Evolutionary conservation across 192 early-diverging fungal species (phyloP), one percentile per base, ranked within the genome.

Genomic region (Chytriomyces confervae): DNA sequence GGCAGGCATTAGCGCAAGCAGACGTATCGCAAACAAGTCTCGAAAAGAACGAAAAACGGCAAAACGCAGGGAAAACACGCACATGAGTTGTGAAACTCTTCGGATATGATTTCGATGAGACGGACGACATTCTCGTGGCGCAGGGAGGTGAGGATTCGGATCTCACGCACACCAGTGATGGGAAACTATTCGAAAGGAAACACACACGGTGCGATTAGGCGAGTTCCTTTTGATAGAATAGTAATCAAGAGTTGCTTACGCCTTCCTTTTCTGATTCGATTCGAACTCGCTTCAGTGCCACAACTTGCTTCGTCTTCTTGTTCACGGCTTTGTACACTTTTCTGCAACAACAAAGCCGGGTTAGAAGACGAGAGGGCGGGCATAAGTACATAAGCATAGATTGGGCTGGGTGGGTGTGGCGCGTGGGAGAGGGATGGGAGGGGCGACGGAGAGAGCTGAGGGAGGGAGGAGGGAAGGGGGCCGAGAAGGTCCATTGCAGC

Each of bases 81-180:
- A 71, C 77, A 73, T 27, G 51, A 24, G 24, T 69, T 62, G 20
- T 68, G 9, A 43, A 44, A 8, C 51, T 79, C 66, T 5, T 90
- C 11, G 77, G 89, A 74, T 3, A 86, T 84, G 45, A 88, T 86
- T 50, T 82, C 87, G 6, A 72, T 50, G 24, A 88, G 67, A 8
- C 48, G n/a, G 23, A 88, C 77, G n/a, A 88, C 67, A 78, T 95
- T 95, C 18, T 45, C 77, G 73, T 95, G 95, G 50, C 88, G 77
- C 70, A 98, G 85, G 61, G 91, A 85, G 79, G 96, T 95, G 61
- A 99, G 85, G 76, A 98, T 93, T 80, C 93, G 95, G 72, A 99
- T 97, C 84, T 99, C 98, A 62, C 98, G 93, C 24, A 99, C 87
- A 3, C 96, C 95, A 0, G 98, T 99, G 64, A 99, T 96, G 5